phyloP scores from a whole-genome alignment of 2,329 filamentous ascomycete species.

The Pseudogymnoascus sp. region DNA sequence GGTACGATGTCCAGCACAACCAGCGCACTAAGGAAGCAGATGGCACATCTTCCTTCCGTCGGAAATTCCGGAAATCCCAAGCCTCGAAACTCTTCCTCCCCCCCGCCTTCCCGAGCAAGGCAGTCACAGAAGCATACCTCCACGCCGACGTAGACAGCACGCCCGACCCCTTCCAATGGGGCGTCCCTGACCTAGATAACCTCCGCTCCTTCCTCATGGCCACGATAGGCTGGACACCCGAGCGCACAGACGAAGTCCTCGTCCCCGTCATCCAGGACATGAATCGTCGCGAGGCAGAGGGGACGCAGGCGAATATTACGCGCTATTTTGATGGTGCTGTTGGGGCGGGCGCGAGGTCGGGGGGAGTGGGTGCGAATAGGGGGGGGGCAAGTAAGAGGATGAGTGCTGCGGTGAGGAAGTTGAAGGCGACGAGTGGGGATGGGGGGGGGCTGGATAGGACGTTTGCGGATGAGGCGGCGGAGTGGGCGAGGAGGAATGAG shows the following conservation, averaged over 20 bases:
- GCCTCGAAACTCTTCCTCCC: slow-evolving; percentile 81
- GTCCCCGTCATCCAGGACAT: slow-evolving; percentile 94
- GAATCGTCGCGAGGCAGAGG: slow-evolving; percentile 79
- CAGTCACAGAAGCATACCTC: slow-evolving; percentile 76
- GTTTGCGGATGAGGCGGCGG: slow-evolving; percentile 25
- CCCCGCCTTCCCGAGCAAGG: slow-evolving; percentile 64
- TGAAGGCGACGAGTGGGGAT: slow-evolving; percentile 44
- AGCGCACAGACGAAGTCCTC: slow-evolving; percentile 89
- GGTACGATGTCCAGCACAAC: slow-evolving; percentile 63
- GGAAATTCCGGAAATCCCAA: slow-evolving; percentile 76
- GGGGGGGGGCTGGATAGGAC: slow-evolving; percentile 14
- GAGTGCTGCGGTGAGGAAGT: slow-evolving; percentile 61
- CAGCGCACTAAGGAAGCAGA: slow-evolving; percentile 57
- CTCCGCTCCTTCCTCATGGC: slow-evolving; percentile 77
- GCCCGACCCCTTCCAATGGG: slow-evolving; percentile 82
- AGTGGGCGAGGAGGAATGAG: slow-evolving; percentile 27
- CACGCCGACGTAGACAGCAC: slow-evolving; percentile 76
- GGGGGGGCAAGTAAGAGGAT: slow-evolving; percentile 62
- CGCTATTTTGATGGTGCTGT: slow-evolving; percentile 72
- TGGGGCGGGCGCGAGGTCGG: slow-evolving; percentile 56
- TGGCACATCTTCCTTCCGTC: slow-evolving; percentile 56
- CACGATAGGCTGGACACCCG: slow-evolving; percentile 86
- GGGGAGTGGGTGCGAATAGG: slow-evolving; percentile 53
- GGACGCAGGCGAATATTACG: slow-evolving; percentile 96
- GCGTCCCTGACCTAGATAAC: slow-evolving; percentile 83